A percentile compares a stretch with the other conserved stretches of the same genome.
phyloP scores from a whole-genome alignment of 352 stramenopile genomes.

The Phytophthora chlamydospora region DNA sequence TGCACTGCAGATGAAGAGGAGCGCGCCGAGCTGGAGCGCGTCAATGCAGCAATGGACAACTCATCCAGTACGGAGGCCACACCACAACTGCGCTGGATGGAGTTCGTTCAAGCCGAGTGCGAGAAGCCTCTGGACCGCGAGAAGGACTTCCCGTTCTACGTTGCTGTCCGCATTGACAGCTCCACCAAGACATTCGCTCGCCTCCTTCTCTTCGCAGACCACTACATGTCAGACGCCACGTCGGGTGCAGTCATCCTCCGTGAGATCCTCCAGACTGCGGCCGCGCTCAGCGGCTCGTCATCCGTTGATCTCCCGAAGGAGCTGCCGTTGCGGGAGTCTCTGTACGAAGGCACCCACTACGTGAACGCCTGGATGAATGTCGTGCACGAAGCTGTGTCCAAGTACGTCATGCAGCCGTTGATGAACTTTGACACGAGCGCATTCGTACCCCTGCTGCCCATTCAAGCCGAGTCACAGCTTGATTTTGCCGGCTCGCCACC shows the following conservation, averaged over 20 bases:
- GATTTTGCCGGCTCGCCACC: conserved; percentile 45
- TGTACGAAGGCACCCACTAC: conserved; percentile 68
- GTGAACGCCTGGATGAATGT: conserved; percentile 58
- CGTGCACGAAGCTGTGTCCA: conserved; percentile 60
- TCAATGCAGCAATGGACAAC: conserved; percentile 21
- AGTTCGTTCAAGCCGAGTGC: conserved; percentile 53
- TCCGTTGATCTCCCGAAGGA: conserved; percentile 12
- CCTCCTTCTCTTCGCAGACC: conserved; percentile 57
- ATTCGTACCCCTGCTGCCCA: conserved; percentile 45
- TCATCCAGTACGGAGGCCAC: background rate
- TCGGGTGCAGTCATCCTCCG: conserved; percentile 54
- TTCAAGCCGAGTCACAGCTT: conserved; percentile 47
- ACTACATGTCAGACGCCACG: conserved; percentile 66
- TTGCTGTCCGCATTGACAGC: conserved; percentile 48
- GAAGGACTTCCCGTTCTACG: conserved; percentile 52
- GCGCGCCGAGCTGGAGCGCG: conserved; percentile 32
- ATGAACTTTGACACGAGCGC: conserved; percentile 65
- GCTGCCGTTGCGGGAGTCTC: conserved; percentile 44
- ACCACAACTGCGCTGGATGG: conserved; percentile 39
- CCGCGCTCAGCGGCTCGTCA: conserved; percentile 15
- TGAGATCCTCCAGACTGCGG: conserved; percentile 44
- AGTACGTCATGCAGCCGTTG: conserved; percentile 65
- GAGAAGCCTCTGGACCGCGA: conserved; percentile 51
- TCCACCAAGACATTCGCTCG: conserved; percentile 46
- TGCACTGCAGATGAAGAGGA: conserved; percentile 34